phyloP scores from a whole-genome alignment of 352 stramenopile genomes.

The Phytopythium sindhum region DNA sequence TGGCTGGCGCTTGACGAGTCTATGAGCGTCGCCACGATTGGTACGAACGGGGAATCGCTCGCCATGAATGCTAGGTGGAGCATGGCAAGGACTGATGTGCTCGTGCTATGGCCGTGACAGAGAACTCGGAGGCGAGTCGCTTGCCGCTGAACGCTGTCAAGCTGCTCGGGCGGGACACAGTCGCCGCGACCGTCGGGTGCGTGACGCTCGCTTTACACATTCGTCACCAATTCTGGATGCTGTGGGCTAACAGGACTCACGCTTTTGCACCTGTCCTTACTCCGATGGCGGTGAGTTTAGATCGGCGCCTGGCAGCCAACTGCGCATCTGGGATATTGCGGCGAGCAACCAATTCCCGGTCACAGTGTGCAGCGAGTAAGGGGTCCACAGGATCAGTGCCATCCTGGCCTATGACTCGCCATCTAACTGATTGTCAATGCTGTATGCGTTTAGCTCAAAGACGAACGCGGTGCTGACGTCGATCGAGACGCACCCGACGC shows the following conservation, averaged over 20 bases:
- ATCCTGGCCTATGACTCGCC: neutral
- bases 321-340: constrained; percentile 74
- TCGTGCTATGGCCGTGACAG: constrained; percentile 17
- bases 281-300: constrained; percentile 12
- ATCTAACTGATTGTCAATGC: neutral
- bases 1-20: constrained; percentile 66
- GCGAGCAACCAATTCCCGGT: constrained; percentile 57
- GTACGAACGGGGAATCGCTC: no score
- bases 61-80: no score
- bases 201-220: constrained; percentile 8
- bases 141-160: constrained; percentile 67
- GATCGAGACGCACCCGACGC: constrained; percentile 72
- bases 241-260: neutral
- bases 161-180: constrained; percentile 58
- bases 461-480: constrained; percentile 42
- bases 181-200: constrained; percentile 72
- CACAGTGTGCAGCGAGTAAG: constrained; percentile 51
- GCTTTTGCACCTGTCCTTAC: constrained; percentile 3
- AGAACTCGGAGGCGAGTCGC: constrained; percentile 45
- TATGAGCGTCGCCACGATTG: constrained; percentile 46
- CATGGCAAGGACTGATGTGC: neutral
- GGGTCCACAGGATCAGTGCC: neutral
- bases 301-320: constrained; percentile 47
- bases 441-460: constrained; percentile 25
- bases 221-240: constrained; percentile 1